A percentile compares a stretch with the other conserved stretches of the same genome.
phyloP scores from a whole-genome alignment of 1,284 basidiomycete species.

The Sanghuangporus baumii region DNA sequence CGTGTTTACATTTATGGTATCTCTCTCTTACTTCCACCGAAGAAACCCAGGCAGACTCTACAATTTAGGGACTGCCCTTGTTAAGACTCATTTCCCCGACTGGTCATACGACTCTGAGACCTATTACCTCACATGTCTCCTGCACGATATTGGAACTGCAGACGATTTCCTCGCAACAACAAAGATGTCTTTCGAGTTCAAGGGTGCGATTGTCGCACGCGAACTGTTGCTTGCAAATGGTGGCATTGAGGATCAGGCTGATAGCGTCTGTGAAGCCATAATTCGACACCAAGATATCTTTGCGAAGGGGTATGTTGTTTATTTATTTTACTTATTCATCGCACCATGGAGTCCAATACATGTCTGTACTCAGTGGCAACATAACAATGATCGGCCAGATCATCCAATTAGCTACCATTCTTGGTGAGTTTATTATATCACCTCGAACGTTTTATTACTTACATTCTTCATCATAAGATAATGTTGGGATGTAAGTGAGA shows the following conservation, averaged over 20 bases:
- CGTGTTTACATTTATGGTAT: constrained; percentile 47
- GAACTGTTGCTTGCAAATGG: constrained; percentile 41
- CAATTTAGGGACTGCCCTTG: constrained; percentile 35
- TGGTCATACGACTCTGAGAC: constrained; percentile 45
- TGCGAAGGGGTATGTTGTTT: constrained; percentile 37
- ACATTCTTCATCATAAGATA: constrained; percentile 28
- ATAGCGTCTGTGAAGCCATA: constrained; percentile 52
- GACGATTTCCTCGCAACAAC: constrained; percentile 44
- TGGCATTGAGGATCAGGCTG: constrained; percentile 47
- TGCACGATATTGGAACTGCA: constrained; percentile 54
- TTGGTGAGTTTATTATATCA: constrained; percentile 29
- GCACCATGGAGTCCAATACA: neutral
- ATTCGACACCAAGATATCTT: constrained; percentile 56
- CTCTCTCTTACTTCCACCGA: neutral
- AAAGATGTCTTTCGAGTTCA: constrained; percentile 56
- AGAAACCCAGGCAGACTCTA: neutral
- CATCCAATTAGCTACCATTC: constrained; percentile 47
- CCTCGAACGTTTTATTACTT: neutral
- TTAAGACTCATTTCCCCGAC: constrained; percentile 42
- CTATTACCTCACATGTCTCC: constrained; percentile 46
- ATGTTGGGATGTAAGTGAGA: constrained; percentile 40
- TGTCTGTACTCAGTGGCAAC: constrained; percentile 31
- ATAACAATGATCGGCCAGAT: constrained; percentile 50
- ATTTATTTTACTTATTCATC: neutral
- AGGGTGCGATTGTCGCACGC: constrained; percentile 48